These are phyloP conservation scores for Candolleomyces efflorescens DNA, from an alignment of 768 basidiomycete genomes.

Conservation along the genomic window DNA sequence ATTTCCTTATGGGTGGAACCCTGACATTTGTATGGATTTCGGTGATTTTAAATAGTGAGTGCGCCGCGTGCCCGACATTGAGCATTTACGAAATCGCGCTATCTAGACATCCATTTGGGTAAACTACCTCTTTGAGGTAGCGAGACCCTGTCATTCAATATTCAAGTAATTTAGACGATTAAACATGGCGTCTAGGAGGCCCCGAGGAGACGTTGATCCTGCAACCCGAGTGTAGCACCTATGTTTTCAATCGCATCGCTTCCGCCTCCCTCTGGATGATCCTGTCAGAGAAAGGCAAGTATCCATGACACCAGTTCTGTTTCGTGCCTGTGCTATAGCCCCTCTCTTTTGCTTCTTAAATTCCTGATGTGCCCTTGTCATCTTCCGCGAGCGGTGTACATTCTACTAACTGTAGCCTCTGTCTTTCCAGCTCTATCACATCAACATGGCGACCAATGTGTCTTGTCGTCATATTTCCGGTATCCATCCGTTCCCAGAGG, in stretches of 20 bases:
- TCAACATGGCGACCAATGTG: conserved; percentile 4
- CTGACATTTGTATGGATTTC: not conserved
- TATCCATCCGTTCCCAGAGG: conserved; percentile 20
- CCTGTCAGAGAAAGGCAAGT: not conserved
- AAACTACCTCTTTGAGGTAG: not conserved
- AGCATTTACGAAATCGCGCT: not conserved
- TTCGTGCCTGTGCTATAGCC: not conserved
- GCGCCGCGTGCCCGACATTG: not conserved
- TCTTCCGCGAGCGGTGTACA: no score
- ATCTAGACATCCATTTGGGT: not conserved
- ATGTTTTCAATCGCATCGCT: not conserved
- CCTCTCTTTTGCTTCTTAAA: not conserved
- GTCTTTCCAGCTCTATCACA: not conserved
- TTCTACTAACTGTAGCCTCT: not conserved
- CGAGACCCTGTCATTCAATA: not conserved
- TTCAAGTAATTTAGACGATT: no score
- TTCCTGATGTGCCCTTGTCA: not conserved
- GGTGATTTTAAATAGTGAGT: conserved; percentile 2
- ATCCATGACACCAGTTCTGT: not conserved
- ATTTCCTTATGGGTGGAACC: not conserved
- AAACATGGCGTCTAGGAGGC: not conserved
- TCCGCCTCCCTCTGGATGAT: not conserved
- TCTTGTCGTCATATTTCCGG: conserved; percentile 16
- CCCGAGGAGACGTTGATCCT: not conserved
- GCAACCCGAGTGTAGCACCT: not conserved